Base-by-base conservation (phyloP, 202 grass and related monocot genomes). In the Tripidium arundinaceum region DNA sequence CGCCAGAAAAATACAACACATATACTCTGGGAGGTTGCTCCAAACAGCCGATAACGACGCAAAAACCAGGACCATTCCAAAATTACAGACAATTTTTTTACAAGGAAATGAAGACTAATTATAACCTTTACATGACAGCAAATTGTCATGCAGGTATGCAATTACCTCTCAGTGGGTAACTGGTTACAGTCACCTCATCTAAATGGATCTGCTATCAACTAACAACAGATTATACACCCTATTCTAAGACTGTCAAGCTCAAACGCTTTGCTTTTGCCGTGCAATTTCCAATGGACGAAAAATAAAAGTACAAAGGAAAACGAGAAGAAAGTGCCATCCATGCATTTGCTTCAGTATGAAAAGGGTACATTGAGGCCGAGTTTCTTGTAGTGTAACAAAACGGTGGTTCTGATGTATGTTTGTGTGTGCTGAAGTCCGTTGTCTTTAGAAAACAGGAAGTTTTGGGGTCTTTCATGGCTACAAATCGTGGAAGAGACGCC, bases 401-500 rank as follows among this genome's bases (percentile, higher is more conserved):
- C 4, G 37, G 62, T 31, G 19, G 40, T 71, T 65, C 21, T 15
- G 19, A 34, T 79, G 55, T 65, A 65, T 61, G 31, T 16, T 19
- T 62, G 8, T 59, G 7, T 65, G 16, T 62, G 10, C 42, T 58
- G 63, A 3, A 24, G 39, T 71, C 41, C 7, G 19, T 62, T 0
- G 21, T 62, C 49, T 65, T 79, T 7, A 5, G 72, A 50, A 80
- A 81, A 43, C 49, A 57, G 10, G 18, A 63, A 65, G n/a, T 26
- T 15, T 24, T 77, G 16, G 25, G 50, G 43, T 65, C 21, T 46
- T 60, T 62, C 28, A 59, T 29, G 74, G 13, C 83, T 93, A 99
- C 33, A 99, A 87, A 93, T 99, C 96, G 70, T 99, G 92, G 74
- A 96, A 99, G 54, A 99, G 90, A 38, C 92, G 88, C 47, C 92